Conservation (phyloP, 768 basidiomycete species). For the Tricholomella constricta region DNA sequence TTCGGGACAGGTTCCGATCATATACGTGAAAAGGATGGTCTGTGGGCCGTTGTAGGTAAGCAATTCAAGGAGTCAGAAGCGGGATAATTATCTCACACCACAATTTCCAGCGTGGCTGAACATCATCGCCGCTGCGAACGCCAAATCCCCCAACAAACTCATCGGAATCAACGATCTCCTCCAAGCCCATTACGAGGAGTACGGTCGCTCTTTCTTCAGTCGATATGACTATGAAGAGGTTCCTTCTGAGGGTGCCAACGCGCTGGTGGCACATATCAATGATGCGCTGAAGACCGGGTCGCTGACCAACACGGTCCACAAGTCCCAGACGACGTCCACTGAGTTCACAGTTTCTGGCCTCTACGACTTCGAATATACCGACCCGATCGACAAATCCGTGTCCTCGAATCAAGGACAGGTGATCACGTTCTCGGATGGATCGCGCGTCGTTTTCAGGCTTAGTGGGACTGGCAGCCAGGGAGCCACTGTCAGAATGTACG, state of each 20-base stretch:
- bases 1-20: conserved; percentile 99
- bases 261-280: conserved; percentile 80
- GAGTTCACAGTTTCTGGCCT: conserved; percentile 77
- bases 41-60: conserved; percentile 94
- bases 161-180: conserved; percentile 92
- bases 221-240: conserved; percentile 99
- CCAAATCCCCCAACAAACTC: conserved; percentile 69
- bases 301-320: conserved; percentile 69
- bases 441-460: conserved; percentile 92
- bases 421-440: conserved; percentile 89
- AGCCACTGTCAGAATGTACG: conserved; percentile 95
- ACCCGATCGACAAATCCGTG: conserved; percentile 95
- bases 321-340: conserved; percentile 63
- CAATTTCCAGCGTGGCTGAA: conserved; percentile 84
- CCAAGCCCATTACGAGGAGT: conserved; percentile 82
- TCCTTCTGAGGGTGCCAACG: conserved; percentile 85
- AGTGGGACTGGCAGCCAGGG: conserved; percentile 96
- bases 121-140: conserved; percentile 90
- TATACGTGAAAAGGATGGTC: conserved; percentile 98
- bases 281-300: conserved; percentile 64
- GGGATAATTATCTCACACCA: not conserved
- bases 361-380: conserved; percentile 94
- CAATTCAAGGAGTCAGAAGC: not conserved
- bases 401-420: conserved; percentile 96
- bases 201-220: conserved; percentile 98